Evolutionary conservation across 2,329 filamentous ascomycete species (phyloP).

Genomic region (Triangularia verruculosa): DNA sequence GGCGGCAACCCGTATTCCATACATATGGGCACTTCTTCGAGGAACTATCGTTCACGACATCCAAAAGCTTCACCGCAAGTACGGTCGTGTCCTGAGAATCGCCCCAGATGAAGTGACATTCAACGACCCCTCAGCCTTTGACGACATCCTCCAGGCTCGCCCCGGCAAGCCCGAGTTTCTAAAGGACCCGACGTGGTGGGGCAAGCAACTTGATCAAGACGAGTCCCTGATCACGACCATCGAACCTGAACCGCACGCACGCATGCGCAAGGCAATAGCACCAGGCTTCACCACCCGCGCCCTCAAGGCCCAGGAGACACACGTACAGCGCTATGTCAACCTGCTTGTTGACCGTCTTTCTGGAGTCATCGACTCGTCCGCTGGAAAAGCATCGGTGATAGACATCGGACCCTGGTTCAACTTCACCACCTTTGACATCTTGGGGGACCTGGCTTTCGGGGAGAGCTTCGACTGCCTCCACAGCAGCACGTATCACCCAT

Average conservation of each 20-base stretch:
- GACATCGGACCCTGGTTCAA: conserved; percentile 34
- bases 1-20: conserved; percentile 58
- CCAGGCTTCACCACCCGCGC: conserved; percentile 38
- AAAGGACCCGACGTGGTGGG: conserved; percentile 30
- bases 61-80: conserved; percentile 64
- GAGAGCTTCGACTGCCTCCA: conserved; percentile 21
- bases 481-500: conserved; percentile 21
- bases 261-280: conserved; percentile 35
- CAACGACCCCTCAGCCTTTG: conserved; percentile 20
- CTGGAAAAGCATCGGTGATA: conserved; percentile 3
- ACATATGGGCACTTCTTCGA: conserved; percentile 68
- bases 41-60: conserved; percentile 71
- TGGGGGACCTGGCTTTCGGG: conserved; percentile 27
- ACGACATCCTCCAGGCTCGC: background rate
- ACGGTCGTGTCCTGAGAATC: conserved; percentile 66
- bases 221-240: conserved; percentile 30
- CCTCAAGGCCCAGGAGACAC: conserved; percentile 39
- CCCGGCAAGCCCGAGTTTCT: conserved; percentile 26
- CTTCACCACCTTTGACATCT: conserved; percentile 33
- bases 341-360: conserved; percentile 33
- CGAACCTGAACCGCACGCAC: conserved; percentile 33
- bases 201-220: conserved; percentile 24
- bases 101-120: conserved; percentile 74
- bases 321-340: conserved; percentile 37
- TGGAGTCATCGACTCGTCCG: conserved; percentile 6